These are phyloP conservation scores for Pycnococcus provasolii DNA, from an alignment of 139 green algal species.

Conservation along the genomic window DNA sequence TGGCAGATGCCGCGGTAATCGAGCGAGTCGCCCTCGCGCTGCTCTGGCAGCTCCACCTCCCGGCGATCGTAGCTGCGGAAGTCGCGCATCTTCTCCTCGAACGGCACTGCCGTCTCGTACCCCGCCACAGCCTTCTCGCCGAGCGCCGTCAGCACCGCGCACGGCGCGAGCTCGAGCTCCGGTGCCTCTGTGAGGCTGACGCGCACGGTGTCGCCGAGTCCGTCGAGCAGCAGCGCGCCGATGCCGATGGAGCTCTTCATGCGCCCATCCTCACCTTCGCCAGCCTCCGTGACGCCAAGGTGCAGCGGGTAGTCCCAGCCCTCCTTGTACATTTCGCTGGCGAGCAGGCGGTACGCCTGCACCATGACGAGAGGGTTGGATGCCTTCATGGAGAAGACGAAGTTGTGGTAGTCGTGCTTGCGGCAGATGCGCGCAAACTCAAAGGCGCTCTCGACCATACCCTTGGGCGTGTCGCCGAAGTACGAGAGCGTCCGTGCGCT, in stretches of 20 bases:
- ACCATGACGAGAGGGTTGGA: constrained; percentile 96
- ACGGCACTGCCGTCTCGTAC: constrained; percentile 31
- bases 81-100: constrained; percentile 72
- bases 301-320: constrained; percentile 97
- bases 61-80: constrained; percentile 75
- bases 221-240: constrained; percentile 90
- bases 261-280: constrained; percentile 92
- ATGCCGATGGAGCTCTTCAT: constrained; percentile 99
- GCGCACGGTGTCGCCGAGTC: constrained; percentile 95
- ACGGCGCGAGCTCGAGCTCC: constrained; percentile 92
- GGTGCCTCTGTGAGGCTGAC: constrained; percentile 91
- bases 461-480: constrained; percentile 82
- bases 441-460: constrained; percentile 74
- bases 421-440: constrained; percentile 95
- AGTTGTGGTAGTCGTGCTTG: constrained; percentile 98
- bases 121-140: constrained; percentile 45
- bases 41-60: constrained; percentile 60
- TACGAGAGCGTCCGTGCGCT: constrained; percentile 89
- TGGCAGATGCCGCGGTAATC: constrained; percentile 85
- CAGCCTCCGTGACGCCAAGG: constrained; percentile 87
- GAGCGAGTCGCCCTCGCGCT: constrained; percentile 56
- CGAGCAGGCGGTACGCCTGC: constrained; percentile 83
- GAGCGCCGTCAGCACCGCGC: constrained; percentile 64
- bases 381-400: constrained; percentile 99
- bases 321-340: constrained; percentile 80